These are phyloP conservation scores for Solanum aculeatissimum DNA, from an alignment of 305 asterid genomes.

Conservation along the genomic window DNA sequence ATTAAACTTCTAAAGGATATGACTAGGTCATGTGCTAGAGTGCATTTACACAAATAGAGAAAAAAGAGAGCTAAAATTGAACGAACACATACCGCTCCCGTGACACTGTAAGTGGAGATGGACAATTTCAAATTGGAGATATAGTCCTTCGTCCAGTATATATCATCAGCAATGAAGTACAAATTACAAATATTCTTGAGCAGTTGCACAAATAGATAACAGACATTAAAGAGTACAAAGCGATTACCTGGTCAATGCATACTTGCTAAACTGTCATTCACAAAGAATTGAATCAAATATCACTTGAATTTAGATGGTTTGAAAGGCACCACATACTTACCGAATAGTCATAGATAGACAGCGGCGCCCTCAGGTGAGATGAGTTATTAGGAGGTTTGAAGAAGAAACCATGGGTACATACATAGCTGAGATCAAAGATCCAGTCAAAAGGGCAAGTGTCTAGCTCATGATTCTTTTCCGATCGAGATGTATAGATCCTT, in stretches of 20 bases:
- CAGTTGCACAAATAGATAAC: not conserved
- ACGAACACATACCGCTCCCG: too few relatives aligned
- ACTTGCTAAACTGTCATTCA: not conserved
- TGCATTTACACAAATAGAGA: too few relatives aligned
- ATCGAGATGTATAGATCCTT: not conserved
- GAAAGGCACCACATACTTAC: not conserved
- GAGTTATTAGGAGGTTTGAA: conserved; percentile 23
- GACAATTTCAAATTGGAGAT: too few relatives aligned
- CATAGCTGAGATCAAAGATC: conserved; percentile 22
- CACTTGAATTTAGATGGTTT: not conserved
- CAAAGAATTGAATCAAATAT: not conserved
- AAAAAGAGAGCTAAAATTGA: too few relatives aligned
- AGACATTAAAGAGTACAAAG: not conserved
- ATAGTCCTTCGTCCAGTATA: too few relatives aligned
- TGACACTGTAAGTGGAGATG: too few relatives aligned
- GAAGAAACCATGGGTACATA: conserved; percentile 19
- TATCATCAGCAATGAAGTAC: too few relatives aligned
- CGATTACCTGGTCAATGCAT: not conserved
- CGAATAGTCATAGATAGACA: not conserved
- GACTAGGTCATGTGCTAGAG: too few relatives aligned
- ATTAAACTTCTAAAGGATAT: too few relatives aligned
- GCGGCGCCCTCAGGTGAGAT: not conserved
- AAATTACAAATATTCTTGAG: too few relatives aligned
- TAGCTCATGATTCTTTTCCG: conserved; percentile 1
- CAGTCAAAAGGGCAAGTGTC: conserved; percentile 13